These are phyloP conservation scores for Xylariomycetidae sp. DNA, from an alignment of 2,329 filamentous ascomycete species.

Conservation along the genomic window DNA sequence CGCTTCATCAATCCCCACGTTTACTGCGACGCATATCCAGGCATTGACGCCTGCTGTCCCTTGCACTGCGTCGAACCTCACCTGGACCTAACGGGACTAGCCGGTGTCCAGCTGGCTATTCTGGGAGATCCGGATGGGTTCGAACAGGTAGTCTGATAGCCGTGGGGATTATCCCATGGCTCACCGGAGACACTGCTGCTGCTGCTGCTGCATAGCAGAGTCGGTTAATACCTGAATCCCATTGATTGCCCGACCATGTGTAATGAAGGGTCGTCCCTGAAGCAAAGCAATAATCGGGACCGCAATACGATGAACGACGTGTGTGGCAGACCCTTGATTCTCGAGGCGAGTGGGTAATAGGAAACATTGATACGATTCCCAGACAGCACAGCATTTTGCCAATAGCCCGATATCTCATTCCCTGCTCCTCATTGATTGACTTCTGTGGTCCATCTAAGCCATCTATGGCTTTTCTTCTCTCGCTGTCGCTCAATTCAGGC, in stretches of 20 bases:
- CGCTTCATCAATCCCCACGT: slow-evolving; percentile 11
- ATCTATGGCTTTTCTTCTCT: no score
- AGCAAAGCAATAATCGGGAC: slow-evolving; percentile 6
- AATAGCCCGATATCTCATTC: slow-evolving; percentile 8
- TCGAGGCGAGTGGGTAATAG: slow-evolving; percentile 18
- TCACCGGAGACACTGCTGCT: slow-evolving; percentile 13
- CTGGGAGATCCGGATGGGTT: slow-evolving; percentile 12
- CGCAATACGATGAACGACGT: slow-evolving; percentile 8
- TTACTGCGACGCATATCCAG: slow-evolving; percentile 9
- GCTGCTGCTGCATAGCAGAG: slow-evolving; percentile 13
- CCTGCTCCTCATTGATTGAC: slow-evolving; percentile 10
- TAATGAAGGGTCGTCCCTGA: slow-evolving; percentile 7
- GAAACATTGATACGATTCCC: slow-evolving; percentile 11
- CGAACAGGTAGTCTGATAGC: slow-evolving; percentile 7
- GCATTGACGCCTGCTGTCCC: slow-evolving; percentile 12
- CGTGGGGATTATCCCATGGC: slow-evolving; percentile 13
- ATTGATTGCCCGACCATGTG: slow-evolving; percentile 10
- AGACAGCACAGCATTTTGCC: slow-evolving; percentile 15
- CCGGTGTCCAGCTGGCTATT: slow-evolving; percentile 18
- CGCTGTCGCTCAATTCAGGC: no score
- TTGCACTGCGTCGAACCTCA: slow-evolving; percentile 12
- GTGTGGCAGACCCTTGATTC: slow-evolving; percentile 14
- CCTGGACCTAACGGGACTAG: slow-evolving; percentile 8
- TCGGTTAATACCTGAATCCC: slow-evolving; percentile 14
- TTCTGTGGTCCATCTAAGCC: no score